Percentiles rank a stretch among this genome's conserved stretches.
Conservation (phyloP, 2,329 filamentous ascomycete species). For the Colletotrichum plurivorum region DNA sequence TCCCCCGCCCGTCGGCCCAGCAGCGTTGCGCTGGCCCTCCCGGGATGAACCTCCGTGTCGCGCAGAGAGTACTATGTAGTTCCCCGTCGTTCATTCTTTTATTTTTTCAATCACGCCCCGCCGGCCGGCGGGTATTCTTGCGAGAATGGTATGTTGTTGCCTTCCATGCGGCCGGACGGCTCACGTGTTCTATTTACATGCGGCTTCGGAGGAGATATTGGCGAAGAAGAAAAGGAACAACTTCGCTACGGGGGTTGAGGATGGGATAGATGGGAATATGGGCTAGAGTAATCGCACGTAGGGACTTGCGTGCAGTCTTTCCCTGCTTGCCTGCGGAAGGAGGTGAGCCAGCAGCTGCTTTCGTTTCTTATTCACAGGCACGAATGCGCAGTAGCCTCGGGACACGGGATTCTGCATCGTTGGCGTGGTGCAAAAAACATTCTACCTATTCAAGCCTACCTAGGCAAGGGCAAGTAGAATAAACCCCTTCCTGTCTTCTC, state of each 20-base stretch:
- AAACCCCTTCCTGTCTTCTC: neutral
- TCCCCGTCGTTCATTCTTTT: too few species aligned
- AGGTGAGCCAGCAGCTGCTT: constrained; percentile 4
- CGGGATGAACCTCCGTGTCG: neutral
- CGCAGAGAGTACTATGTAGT: too few species aligned
- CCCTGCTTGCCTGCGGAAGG: neutral
- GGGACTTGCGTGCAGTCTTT: neutral
- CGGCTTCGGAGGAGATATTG: neutral
- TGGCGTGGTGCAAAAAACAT: neutral
- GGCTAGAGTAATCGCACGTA: neutral
- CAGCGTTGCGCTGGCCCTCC: neutral
- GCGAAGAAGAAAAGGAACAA: neutral
- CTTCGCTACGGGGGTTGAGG: too few species aligned
- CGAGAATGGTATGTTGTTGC: constrained; percentile 4
- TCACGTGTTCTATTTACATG: constrained; percentile 17
- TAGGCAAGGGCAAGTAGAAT: neutral
- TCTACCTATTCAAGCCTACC: constrained; percentile 3
- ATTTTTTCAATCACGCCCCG: too few species aligned
- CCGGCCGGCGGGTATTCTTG: too few species aligned
- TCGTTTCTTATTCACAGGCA: too few species aligned
- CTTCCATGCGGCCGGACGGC: constrained; percentile 32
- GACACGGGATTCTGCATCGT: neutral
- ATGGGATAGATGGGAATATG: neutral
- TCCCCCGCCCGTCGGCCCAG: constrained; percentile 7
- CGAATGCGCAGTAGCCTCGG: neutral